phyloP scores from a whole-genome alignment of 441 rosid genomes.

The Arabidopsis lyrata region DNA sequence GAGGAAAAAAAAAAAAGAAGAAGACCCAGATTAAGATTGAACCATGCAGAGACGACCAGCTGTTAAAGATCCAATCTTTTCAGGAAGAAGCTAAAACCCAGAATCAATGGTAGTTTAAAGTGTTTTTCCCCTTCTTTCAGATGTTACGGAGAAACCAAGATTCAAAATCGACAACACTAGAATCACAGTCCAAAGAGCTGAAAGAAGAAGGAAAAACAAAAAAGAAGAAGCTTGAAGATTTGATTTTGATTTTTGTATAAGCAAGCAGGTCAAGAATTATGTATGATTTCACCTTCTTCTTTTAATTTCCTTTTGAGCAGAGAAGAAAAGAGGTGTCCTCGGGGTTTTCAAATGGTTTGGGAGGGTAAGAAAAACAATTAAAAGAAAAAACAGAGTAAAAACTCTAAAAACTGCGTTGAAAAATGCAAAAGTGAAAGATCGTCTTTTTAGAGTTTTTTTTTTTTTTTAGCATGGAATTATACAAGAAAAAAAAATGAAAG shows the following conservation, averaged over 20 bases:
- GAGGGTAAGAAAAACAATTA: slow-evolving; percentile 56
- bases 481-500: not conserved
- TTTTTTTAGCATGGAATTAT: not conserved
- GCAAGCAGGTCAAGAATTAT: slow-evolving; percentile 59
- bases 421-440: slow-evolving; percentile 32
- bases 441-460: slow-evolving; percentile 15
- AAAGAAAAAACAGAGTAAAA: not conserved
- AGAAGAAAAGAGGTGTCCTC: slow-evolving; percentile 56
- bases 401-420: slow-evolving; percentile 40
- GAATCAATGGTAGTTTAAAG: slow-evolving; percentile 19
- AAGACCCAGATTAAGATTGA: slow-evolving; percentile 51
- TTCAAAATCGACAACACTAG: slow-evolving; percentile 21
- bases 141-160: slow-evolving; percentile 40
- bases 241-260: slow-evolving; percentile 64
- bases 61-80: slow-evolving; percentile 35
- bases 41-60: slow-evolving; percentile 55
- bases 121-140: slow-evolving; percentile 7
- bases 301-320: slow-evolving; percentile 43
- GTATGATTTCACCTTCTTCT: slow-evolving; percentile 45
- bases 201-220: slow-evolving; percentile 16
- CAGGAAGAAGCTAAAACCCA: slow-evolving; percentile 15
- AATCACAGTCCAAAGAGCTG: slow-evolving; percentile 39
- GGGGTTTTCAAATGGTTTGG: slow-evolving; percentile 93
- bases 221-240: slow-evolving; percentile 40
- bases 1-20: slow-evolving; percentile 38